These are phyloP conservation scores for Phytophthora pistaciae DNA, from an alignment of 352 stramenopile species.

Conservation along the genomic window DNA sequence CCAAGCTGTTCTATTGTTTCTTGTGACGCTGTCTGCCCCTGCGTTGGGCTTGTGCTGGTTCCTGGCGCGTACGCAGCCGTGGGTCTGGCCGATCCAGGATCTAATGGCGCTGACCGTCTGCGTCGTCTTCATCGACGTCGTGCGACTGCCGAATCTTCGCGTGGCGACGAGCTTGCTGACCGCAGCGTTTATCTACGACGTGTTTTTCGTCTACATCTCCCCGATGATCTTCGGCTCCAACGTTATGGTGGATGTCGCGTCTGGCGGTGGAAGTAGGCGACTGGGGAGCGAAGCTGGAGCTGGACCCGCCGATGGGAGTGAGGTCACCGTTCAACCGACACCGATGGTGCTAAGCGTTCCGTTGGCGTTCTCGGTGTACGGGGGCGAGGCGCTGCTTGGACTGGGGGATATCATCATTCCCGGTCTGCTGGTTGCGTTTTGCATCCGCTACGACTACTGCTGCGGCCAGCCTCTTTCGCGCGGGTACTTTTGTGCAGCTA, in stretches of 20 bases:
- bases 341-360: slow-evolving; percentile 89
- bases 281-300: slow-evolving; percentile 12
- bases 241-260: slow-evolving; percentile 94
- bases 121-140: slow-evolving; percentile 89
- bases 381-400: slow-evolving; percentile 91
- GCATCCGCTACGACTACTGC: slow-evolving; percentile 91
- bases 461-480: slow-evolving; percentile 56
- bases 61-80: slow-evolving; percentile 63
- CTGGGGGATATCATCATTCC: slow-evolving; percentile 96
- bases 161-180: slow-evolving; percentile 87
- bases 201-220: slow-evolving; percentile 96
- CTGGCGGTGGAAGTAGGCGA: slow-evolving; percentile 52
- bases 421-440: slow-evolving; percentile 93
- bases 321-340: slow-evolving; percentile 25
- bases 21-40: slow-evolving; percentile 29
- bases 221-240: slow-evolving; percentile 83
- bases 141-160: slow-evolving; percentile 79
- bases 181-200: slow-evolving; percentile 93
- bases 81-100: slow-evolving; percentile 90
- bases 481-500: slow-evolving; percentile 81
- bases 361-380: slow-evolving; percentile 89
- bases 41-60: slow-evolving; percentile 58
- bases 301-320: slow-evolving; percentile 3
- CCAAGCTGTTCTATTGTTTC: slow-evolving; percentile 23
- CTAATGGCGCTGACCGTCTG: slow-evolving; percentile 90